Percentiles rank a stretch among this genome's conserved stretches.
These are phyloP conservation scores for Ophiocordyceps robertsii DNA, from an alignment of 2,329 filamentous ascomycete genomes.

Conservation along the genomic window DNA sequence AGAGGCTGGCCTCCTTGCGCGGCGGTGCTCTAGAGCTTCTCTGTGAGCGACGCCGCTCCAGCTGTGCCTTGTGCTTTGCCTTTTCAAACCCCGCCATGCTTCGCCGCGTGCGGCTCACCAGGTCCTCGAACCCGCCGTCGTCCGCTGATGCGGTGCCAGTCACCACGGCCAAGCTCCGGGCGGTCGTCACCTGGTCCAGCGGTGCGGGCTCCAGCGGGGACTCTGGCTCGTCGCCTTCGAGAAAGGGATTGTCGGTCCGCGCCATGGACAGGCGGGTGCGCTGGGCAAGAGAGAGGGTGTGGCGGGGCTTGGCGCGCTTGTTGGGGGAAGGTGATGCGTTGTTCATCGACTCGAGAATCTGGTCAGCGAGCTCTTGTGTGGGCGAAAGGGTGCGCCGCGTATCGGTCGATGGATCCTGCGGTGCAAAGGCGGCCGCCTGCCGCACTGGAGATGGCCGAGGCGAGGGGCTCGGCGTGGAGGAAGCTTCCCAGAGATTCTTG, in stretches of 20 bases:
- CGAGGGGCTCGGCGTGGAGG: not conserved
- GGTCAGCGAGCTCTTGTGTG: constrained; percentile 38
- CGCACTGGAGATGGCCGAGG: not conserved
- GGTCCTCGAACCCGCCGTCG: constrained; percentile 27
- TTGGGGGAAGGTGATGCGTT: constrained; percentile 42
- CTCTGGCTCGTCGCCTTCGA: constrained; percentile 17
- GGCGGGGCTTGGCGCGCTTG: constrained; percentile 33
- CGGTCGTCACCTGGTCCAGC: not conserved
- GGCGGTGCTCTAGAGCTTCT: constrained; percentile 27
- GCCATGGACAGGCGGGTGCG: constrained; percentile 75
- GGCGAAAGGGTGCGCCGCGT: constrained; percentile 16
- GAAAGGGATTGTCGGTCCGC: constrained; percentile 30
- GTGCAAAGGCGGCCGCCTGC: not conserved
- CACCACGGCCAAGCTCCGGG: not conserved
- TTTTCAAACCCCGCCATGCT: constrained; percentile 52
- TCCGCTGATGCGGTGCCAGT: not conserved
- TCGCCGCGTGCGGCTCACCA: constrained; percentile 42
- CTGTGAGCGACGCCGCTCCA: constrained; percentile 39
- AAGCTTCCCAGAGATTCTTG: not conserved
- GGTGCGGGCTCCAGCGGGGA: constrained; percentile 7
- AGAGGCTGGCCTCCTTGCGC: constrained; percentile 30
- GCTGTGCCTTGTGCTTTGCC: constrained; percentile 44
- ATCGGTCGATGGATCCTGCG: not conserved
- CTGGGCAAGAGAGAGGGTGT: constrained; percentile 55
- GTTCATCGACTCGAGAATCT: constrained; percentile 41